Evolutionary conservation across 1,284 basidiomycete species (phyloP).

Genomic region (Cutaneotrichosporon arboriforme): DNA sequence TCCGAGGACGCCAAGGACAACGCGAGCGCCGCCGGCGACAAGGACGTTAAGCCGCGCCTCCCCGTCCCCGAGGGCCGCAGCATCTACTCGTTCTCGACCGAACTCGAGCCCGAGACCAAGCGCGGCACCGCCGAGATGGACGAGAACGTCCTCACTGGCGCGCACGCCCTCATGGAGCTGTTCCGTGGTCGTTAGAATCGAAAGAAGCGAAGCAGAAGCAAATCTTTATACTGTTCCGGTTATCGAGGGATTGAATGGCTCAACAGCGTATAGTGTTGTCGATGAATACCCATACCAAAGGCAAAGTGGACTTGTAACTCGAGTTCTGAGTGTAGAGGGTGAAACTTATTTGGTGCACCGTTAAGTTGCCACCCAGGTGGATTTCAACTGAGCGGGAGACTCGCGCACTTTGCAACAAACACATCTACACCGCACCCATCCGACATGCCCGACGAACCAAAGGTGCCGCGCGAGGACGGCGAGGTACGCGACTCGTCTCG

Average conservation of each 20-base stretch:
- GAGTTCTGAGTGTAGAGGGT: too few species aligned
- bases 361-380: background rate
- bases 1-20: conserved; percentile 4
- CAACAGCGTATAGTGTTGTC: conserved; percentile 1
- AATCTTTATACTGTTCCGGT: background rate
- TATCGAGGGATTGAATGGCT: too few species aligned
- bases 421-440: too few species aligned
- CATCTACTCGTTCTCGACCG: conserved; percentile 23
- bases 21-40: conserved; percentile 1
- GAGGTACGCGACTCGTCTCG: too few species aligned
- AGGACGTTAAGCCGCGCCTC: conserved; percentile 11
- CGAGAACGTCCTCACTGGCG: conserved; percentile 20
- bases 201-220: background rate
- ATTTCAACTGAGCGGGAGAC: too few species aligned
- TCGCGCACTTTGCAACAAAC: too few species aligned
- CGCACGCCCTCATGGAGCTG: conserved; percentile 22
- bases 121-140: conserved; percentile 21
- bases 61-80: conserved; percentile 18
- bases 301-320: too few species aligned
- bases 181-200: conserved; percentile 11
- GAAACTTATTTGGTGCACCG: too few species aligned
- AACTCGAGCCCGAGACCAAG: conserved; percentile 21
- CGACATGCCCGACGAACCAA: too few species aligned
- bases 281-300: background rate
- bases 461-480: too few species aligned